These are phyloP conservation scores for Neofusicoccum umdonicola DNA, from an alignment of 2,329 filamentous ascomycete species.

Conservation along the genomic window DNA sequence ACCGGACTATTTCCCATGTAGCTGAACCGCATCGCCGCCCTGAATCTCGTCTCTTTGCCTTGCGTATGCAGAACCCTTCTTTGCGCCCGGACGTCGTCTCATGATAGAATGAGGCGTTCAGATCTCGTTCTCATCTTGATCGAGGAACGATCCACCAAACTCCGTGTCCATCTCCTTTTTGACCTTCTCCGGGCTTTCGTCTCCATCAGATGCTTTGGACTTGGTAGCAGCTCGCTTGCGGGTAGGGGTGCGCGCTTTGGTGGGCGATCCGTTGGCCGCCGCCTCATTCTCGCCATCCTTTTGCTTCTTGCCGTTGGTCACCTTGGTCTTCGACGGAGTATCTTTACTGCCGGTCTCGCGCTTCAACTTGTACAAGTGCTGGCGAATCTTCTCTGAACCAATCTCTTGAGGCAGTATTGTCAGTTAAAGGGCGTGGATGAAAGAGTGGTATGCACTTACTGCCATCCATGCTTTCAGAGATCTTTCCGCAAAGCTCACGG, in stretches of 20 bases:
- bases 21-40: too few species aligned
- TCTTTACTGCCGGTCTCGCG: not conserved
- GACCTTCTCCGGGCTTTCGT: not conserved
- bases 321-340: not conserved
- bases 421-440: too few species aligned
- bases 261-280: not conserved
- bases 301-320: not conserved
- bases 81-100: too few species aligned
- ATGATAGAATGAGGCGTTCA: not conserved
- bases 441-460: not conserved
- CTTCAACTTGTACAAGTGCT: not conserved
- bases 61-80: too few species aligned
- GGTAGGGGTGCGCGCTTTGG: not conserved
- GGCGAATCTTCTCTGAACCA: not conserved
- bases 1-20: too few species aligned
- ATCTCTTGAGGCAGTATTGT: not conserved
- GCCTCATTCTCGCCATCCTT: not conserved
- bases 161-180: not conserved
- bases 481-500: not conserved
- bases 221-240: not conserved
- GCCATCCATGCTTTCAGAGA: not conserved
- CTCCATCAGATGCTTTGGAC: not conserved
- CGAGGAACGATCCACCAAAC: not conserved
- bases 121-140: not conserved
- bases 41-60: too few species aligned